These are phyloP conservation scores for Diplodia corticola DNA, from an alignment of 2,329 filamentous ascomycete genomes.

Conservation along the genomic window DNA sequence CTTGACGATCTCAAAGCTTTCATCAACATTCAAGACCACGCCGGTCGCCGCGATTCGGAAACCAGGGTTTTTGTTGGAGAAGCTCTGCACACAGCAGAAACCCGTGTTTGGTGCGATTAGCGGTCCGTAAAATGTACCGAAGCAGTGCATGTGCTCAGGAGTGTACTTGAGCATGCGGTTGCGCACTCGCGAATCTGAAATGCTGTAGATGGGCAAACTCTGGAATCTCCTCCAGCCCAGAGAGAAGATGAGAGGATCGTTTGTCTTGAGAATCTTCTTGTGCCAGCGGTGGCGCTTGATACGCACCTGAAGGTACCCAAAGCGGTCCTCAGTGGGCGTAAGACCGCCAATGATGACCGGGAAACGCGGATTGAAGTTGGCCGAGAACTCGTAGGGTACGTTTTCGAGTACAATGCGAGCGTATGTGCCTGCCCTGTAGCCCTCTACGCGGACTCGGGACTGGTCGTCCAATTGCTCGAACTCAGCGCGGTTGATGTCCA, in stretches of 20 bases:
- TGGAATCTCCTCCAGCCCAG: conserved; percentile 96
- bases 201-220: conserved; percentile 88
- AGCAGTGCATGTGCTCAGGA: conserved; percentile 99
- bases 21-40: conserved; percentile 90
- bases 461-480: conserved; percentile 83
- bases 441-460: conserved; percentile 82
- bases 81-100: conserved; percentile 89
- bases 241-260: conserved; percentile 95
- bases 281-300: conserved; percentile 99
- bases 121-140: conserved; percentile 91
- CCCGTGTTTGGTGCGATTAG: conserved; percentile 94
- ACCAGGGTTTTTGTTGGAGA: conserved; percentile 79
- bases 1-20: conserved; percentile 97
- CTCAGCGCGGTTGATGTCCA: conserved; percentile 94
- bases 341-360: conserved; percentile 91
- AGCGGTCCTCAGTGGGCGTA: conserved; percentile 88
- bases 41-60: conserved; percentile 95
- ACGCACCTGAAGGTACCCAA: conserved; percentile 90
- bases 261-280: conserved; percentile 98
- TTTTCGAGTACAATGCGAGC: conserved; percentile 86
- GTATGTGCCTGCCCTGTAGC: conserved; percentile 88
- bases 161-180: conserved; percentile 99
- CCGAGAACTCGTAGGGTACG: conserved; percentile 87
- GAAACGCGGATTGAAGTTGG: conserved; percentile 75
- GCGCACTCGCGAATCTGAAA: conserved; percentile 86